These are phyloP conservation scores for Cyclocybe aegerita DNA, from an alignment of 768 basidiomycete species.

Conservation along the genomic window DNA sequence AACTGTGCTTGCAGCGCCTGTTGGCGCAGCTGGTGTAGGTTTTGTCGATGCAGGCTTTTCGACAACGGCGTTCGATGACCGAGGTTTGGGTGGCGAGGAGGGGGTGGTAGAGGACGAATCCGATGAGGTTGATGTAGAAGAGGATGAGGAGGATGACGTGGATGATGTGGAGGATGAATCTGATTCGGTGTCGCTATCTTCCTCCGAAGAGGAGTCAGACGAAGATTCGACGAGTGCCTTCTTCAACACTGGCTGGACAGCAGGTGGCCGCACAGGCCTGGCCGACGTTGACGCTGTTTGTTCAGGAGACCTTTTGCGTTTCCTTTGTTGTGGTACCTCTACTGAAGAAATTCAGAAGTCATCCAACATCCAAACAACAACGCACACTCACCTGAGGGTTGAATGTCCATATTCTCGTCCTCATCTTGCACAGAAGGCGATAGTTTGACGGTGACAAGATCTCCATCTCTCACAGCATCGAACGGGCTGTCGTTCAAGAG, in stretches of 20 bases:
- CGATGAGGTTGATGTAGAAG: constrained; percentile 14
- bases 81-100: constrained; percentile 23
- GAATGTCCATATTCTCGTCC: constrained; percentile 3
- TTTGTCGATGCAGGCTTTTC: constrained; percentile 11
- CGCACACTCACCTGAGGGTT: neutral
- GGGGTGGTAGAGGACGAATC: constrained; percentile 13
- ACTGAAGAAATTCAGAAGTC: neutral
- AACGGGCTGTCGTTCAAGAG: constrained; percentile 40
- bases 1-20: neutral
- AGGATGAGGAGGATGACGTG: constrained; percentile 13
- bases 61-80: constrained; percentile 16
- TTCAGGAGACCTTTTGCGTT: constrained; percentile 22
- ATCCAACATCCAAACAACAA: neutral
- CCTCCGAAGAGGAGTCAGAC: neutral
- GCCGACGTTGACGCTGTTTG: neutral
- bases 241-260: neutral
- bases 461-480: constrained; percentile 46
- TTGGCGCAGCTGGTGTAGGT: constrained; percentile 1
- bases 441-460: constrained; percentile 38
- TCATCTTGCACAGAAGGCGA: constrained; percentile 4
- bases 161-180: constrained; percentile 21
- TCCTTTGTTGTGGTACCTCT: constrained; percentile 14
- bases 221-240: constrained; percentile 1
- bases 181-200: constrained; percentile 14
- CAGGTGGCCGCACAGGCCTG: neutral